Evolutionary conservation across 495 filamentous ascomycete genomes (phyloP), one percentile per base, ranked within the genome.

Genomic region (Daldinia grandis): DNA sequence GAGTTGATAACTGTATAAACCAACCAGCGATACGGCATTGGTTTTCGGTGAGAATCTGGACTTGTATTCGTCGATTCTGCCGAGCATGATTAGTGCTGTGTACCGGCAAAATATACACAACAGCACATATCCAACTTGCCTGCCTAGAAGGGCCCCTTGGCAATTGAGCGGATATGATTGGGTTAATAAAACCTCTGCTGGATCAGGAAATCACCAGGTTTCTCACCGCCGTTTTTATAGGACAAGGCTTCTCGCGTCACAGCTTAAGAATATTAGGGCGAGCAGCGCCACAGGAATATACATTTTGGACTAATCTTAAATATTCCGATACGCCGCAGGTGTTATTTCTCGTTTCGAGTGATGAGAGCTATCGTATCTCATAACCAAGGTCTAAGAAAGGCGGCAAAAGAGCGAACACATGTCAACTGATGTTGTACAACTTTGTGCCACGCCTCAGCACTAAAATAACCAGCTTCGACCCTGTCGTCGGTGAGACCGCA

Each of bases 41-140:
- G 12, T 62, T 71, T 73, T 73, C 70, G 70, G 70, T 73, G 70
- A 73, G 62, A 69, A 57, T 37, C 57, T 73, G 70, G 70, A 58
- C 4, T 50, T 28, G 17, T 53, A 73, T 66, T 73, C 33, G 62
- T 62, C 62, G 57, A 64, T 57, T 28, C 44, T 35, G 47, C 38
- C 62, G 38, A 60, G 49, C 40, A 51, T 33, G 25, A 62, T 54
- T 62, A 27, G 63, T 57, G 53, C 35, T 25, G 19, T 31, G 56
- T 30, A 58, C 57, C 63, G 60, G 62, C 51, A 69, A 57, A 69
- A 66, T 49, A 38, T 19, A 27, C 49, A 65, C 62, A n/a, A 58
- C 44, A 63, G 17, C n/a, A n/a, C n/a, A n/a, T 47, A 58, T 55
- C 12, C 37, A 63, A 60, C 28, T 19, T 19, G 8, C 30, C 27